Evolutionary conservation across 306 rosid genomes (phyloP), one percentile per base, ranked within the genome.

Genomic region (Biancaea sappan): DNA sequence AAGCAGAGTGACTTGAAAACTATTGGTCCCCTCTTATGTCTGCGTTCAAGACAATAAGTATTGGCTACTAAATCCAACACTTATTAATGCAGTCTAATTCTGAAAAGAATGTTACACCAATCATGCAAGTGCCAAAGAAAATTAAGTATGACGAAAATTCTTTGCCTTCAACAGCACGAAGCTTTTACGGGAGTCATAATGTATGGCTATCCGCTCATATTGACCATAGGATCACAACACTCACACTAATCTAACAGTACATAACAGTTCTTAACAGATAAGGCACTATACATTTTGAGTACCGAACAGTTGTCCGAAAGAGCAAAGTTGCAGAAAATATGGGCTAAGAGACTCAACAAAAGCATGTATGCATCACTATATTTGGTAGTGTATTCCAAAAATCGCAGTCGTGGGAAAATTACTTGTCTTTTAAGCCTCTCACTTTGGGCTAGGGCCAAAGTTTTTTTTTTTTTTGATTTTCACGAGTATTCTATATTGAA

Each of bases 21-120:
- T 63, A 88, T 81, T 72, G 93, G 98, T 88, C 96, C 98, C 96
- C 91, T 68, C 78, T 61, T 40, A 72, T 90, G 90, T 88, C 84
- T 82, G 82, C 83, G 18, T 79, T 74, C 47, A 74, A 77, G 86
- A 86, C 92, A 86, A 87, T 71, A 60, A 67, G 84, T 73, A 73
- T 73, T 84, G 72, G 77, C 84, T 21, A 82, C 71, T 77, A 84
- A 82, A 85, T 81, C 92, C 92, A 89, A 84, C 77, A 78, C 51
- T 86, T 92, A 89, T 82, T 77, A 81, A 87, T 85, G 88, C 86
- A 70, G 65, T 85, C 83, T 69, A 82, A 61, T 77, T 73, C 77
- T 73, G 77, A 84, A 83, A 85, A 82, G 88, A 89, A 90, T 87
- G 91, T 86, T 84, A 63, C 85, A 81, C 82, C 79, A 78, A 73